phyloP scores from a whole-genome alignment of 2,329 filamentous ascomycete species.

The Claviceps spartinae region DNA sequence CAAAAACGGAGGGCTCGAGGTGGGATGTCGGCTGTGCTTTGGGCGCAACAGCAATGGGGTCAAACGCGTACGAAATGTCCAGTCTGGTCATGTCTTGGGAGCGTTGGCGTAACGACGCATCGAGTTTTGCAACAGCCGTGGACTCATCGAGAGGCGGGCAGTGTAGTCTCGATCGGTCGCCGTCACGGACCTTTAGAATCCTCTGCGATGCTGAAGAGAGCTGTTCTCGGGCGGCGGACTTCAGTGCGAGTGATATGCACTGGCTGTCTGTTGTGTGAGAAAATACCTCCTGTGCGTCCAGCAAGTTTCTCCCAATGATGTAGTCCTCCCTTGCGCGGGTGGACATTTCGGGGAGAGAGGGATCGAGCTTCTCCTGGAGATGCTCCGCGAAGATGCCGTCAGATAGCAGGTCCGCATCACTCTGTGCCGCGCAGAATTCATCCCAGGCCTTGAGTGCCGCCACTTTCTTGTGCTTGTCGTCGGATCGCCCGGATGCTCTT shows the following conservation, averaged over 20 bases:
- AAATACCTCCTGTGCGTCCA: constrained; percentile 29
- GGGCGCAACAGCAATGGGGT: constrained; percentile 41
- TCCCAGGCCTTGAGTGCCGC: constrained; percentile 36
- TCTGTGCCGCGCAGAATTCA: constrained; percentile 44
- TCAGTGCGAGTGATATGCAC: constrained; percentile 16
- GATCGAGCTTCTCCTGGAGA: constrained; percentile 42
- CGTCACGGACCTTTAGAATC: neutral
- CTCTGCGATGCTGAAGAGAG: neutral
- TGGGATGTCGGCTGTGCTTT: constrained; percentile 24
- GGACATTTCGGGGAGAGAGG: constrained; percentile 44
- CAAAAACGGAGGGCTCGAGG: constrained; percentile 61
- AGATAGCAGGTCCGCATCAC: constrained; percentile 50
- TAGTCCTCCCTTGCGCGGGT: constrained; percentile 35
- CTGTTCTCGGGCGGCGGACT: constrained; percentile 16
- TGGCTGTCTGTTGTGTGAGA: constrained; percentile 16
- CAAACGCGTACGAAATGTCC: constrained; percentile 46
- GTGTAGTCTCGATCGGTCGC: neutral
- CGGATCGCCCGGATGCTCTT: constrained; percentile 10
- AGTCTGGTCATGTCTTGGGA: constrained; percentile 26
- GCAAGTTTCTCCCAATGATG: constrained; percentile 30
- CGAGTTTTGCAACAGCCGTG: constrained; percentile 22
- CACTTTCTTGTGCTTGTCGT: constrained; percentile 6
- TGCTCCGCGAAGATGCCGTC: constrained; percentile 29
- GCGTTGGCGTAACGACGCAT: constrained; percentile 20
- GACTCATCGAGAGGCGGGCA: constrained; percentile 20